These are phyloP conservation scores for Suillus placidus DNA, from an alignment of 768 basidiomycete genomes.

Conservation along the genomic window DNA sequence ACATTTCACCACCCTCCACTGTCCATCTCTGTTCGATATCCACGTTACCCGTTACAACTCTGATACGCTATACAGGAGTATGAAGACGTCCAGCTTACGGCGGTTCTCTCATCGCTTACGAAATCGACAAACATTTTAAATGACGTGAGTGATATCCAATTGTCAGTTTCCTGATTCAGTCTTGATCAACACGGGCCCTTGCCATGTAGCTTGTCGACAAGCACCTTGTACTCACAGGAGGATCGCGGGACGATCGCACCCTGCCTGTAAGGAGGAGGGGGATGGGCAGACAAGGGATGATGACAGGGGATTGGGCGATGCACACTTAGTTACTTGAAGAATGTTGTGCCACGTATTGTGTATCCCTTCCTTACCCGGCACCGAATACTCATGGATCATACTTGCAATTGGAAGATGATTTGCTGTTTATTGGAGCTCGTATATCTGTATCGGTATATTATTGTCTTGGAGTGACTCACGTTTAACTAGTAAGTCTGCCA, in stretches of 20 bases:
- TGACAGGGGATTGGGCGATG: slow-evolving; percentile 57
- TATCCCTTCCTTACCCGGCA: background rate
- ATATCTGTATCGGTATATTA: background rate
- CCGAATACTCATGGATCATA: background rate
- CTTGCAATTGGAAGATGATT: background rate
- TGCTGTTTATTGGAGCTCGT: background rate
- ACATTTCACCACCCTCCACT: background rate
- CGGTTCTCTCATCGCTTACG: slow-evolving; percentile 84
- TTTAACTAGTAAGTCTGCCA: background rate
- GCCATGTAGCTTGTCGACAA: slow-evolving; percentile 71
- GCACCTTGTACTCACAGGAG: slow-evolving; percentile 61
- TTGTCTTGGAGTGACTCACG: background rate
- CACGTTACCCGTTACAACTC: background rate
- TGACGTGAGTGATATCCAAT: slow-evolving; percentile 61
- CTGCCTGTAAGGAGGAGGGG: slow-evolving; percentile 50
- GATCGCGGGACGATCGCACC: slow-evolving; percentile 52
- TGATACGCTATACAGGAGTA: slow-evolving; percentile 67
- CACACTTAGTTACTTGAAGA: slow-evolving; percentile 36
- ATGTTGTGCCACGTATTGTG: background rate
- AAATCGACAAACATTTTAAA: slow-evolving; percentile 87
- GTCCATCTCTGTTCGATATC: background rate
- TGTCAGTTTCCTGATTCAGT: slow-evolving; percentile 6
- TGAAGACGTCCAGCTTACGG: slow-evolving; percentile 91
- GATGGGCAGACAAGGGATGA: slow-evolving; percentile 50
- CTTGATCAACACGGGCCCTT: slow-evolving; percentile 16